Base-by-base conservation (phyloP, 805 yeast genomes). In the Candida maesae region DNA sequence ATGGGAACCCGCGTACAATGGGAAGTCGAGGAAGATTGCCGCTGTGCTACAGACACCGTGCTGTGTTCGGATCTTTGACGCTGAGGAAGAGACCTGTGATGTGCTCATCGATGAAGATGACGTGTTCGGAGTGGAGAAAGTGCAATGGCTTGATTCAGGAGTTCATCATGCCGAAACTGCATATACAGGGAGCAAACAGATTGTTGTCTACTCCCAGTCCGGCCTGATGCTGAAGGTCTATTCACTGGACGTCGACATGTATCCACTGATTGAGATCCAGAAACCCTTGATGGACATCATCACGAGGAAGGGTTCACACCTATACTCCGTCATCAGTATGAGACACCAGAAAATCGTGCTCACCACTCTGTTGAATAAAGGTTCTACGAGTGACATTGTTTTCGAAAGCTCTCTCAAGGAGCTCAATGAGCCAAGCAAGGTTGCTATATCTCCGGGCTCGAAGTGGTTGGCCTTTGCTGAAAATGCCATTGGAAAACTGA, bases 41-140 rank as follows among this genome's bases (percentile, higher is more conserved):
- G 41, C 50, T 1, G 33, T 50, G 18, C 11, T 50, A 4, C 40
- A 35, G 9, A 39, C 39, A 4, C 36, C 35, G n/a, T 13, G 21
- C 12, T 12, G 27, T 12, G 42, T 49, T 5, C 36, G 42, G 12
- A 28, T 52, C 2, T 39, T 41, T 18, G 52, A 51, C 29, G 41
- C 41, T 7, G 28, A 27, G 9, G 52, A 51, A 23, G 42, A 38
- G 6, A 16, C 28, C 1, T 39, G 50, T 16, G 41, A 45, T 31
- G 43, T 49, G 6, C 21, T 20, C n/a, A 46, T 52, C 8, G 16
- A 9, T 11, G 57, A 49, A 25, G 53, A 47, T 30, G 49, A 43
- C 6, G 24, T 50, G 5, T 49, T 51, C 39, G 56, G 51, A 1
- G 42, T 52, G 8, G 46, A 42, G 16, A 39, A 21, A 6, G 46